Conservation (phyloP, 2,329 filamentous ascomycete species). For the Pezicula radicicola region DNA sequence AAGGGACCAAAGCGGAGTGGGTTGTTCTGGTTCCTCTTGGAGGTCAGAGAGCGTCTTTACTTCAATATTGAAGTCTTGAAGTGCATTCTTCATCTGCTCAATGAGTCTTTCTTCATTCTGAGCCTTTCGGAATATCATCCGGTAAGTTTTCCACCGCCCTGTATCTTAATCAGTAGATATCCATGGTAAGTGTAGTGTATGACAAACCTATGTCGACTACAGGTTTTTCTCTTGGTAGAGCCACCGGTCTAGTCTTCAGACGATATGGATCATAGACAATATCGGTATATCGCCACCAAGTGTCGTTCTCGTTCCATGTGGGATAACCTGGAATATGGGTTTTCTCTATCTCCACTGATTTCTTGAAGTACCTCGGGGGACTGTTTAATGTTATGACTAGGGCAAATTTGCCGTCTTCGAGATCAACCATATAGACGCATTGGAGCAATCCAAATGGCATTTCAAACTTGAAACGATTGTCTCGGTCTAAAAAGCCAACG, state of each 20-base stretch:
- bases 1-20: conserved; percentile 39
- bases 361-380: conserved; percentile 37
- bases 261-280: conserved; percentile 44
- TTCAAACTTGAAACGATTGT: conserved; percentile 29
- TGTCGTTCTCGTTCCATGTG: conserved; percentile 52
- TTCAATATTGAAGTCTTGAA: conserved; percentile 72
- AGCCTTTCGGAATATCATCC: conserved; percentile 41
- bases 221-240: conserved; percentile 43
- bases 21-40: conserved; percentile 29
- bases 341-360: conserved; percentile 22
- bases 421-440: conserved; percentile 36
- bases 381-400: conserved; percentile 46
- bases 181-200: neutral
- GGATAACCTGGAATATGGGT: conserved; percentile 39
- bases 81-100: conserved; percentile 21
- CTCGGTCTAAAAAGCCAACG: conserved; percentile 17
- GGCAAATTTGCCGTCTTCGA: conserved; percentile 28
- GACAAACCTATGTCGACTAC: conserved; percentile 53
- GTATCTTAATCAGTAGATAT: conserved; percentile 2
- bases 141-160: conserved; percentile 63
- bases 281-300: conserved; percentile 63
- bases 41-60: conserved; percentile 44
- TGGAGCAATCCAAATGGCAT: conserved; percentile 40
- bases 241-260: conserved; percentile 34
- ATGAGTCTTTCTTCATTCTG: conserved; percentile 18